A percentile compares a stretch with the other conserved stretches of the same genome.
Conservation (phyloP, 306 rosid species). For the Carpinus viminea region DNA sequence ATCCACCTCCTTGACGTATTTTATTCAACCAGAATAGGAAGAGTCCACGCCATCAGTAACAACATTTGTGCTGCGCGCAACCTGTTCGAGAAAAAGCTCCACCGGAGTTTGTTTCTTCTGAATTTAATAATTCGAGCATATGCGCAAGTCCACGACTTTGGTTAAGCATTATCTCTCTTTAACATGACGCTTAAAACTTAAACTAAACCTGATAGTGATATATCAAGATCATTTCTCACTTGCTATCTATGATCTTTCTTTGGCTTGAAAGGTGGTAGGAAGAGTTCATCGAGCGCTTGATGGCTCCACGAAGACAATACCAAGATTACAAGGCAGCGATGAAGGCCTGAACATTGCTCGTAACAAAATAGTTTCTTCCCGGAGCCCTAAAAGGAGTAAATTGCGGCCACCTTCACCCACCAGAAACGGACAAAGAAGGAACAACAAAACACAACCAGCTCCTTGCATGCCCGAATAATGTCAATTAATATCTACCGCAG, state of each 20-base stretch:
- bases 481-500: no score
- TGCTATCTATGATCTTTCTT: background rate
- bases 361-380: background rate
- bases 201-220: slow-evolving; percentile 50
- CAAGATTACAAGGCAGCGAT: slow-evolving; percentile 2
- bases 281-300: background rate
- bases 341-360: background rate
- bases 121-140: slow-evolving; percentile 21
- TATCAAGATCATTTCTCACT: background rate
- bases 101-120: slow-evolving; percentile 72
- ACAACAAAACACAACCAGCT: no score
- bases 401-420: background rate
- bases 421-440: background rate
- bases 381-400: background rate
- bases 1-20: slow-evolving; percentile 64
- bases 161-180: slow-evolving; percentile 60
- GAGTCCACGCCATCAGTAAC: slow-evolving; percentile 47
- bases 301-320: background rate
- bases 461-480: no score
- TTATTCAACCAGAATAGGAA: slow-evolving; percentile 66
- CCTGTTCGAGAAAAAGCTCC: slow-evolving; percentile 61
- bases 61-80: slow-evolving; percentile 50
- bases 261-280: background rate
- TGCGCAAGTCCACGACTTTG: slow-evolving; percentile 38
- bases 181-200: slow-evolving; percentile 47